Conservation (phyloP, 768 basidiomycete species). For the Hypholoma fasciculare region DNA sequence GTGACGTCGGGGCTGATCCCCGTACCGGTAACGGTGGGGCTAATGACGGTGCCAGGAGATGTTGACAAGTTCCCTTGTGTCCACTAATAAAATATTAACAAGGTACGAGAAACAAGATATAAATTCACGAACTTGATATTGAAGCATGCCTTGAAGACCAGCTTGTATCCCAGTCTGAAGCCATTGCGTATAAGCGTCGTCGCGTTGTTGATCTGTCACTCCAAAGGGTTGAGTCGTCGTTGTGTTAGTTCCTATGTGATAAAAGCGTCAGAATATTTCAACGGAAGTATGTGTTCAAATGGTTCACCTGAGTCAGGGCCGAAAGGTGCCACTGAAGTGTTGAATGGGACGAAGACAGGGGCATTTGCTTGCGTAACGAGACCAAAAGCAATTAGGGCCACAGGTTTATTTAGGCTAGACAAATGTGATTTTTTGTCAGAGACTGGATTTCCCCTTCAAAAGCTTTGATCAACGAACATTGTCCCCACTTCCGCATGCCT, state of each 20-base stretch:
- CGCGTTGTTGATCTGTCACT: conserved; percentile 52
- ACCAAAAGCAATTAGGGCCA: conserved; percentile 56
- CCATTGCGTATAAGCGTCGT: conserved; percentile 56
- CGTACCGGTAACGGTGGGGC: conserved; percentile 39
- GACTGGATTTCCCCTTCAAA: background rate
- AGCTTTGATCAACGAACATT: conserved; percentile 34
- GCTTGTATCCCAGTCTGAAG: conserved; percentile 40
- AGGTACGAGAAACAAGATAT: background rate
- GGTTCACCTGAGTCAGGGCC: conserved; percentile 26
- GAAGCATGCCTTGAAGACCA: conserved; percentile 44
- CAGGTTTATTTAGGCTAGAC: conserved; percentile 56
- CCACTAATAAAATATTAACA: conserved; percentile 43
- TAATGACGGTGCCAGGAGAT: conserved; percentile 45
- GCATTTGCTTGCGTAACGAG: conserved; percentile 58
- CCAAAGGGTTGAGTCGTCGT: conserved; percentile 35
- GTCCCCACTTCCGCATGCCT: conserved; percentile 42
- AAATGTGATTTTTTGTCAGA: background rate
- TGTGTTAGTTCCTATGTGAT: too few relatives aligned
- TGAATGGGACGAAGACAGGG: conserved; percentile 62
- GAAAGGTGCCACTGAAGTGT: conserved; percentile 45
- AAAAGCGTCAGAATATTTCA: background rate
- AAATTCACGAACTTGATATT: conserved; percentile 40
- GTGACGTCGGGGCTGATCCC: conserved; percentile 34
- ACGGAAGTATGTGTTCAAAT: background rate
- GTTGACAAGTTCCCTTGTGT: conserved; percentile 51